Conservation (phyloP, 495 filamentous ascomycete species). For the Lepidopterella palustris region DNA sequence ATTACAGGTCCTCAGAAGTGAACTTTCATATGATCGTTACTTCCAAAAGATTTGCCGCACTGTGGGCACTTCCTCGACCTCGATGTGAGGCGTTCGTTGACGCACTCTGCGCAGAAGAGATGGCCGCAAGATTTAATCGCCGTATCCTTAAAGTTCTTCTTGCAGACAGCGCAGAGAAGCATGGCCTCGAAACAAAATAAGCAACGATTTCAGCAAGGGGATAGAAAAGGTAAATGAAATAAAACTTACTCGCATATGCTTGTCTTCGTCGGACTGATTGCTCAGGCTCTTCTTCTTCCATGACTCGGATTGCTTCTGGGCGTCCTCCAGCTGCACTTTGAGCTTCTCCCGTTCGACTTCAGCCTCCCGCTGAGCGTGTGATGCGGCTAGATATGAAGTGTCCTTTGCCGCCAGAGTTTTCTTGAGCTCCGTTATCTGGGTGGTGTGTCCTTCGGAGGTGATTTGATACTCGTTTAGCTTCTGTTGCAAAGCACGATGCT, state of each 20-base stretch:
- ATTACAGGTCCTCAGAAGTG: slow-evolving; percentile 14
- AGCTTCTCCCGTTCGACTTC: slow-evolving; percentile 70
- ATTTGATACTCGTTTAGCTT: slow-evolving; percentile 60
- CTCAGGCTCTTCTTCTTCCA: slow-evolving; percentile 76
- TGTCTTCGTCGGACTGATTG: slow-evolving; percentile 73
- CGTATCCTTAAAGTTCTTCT: slow-evolving; percentile 86
- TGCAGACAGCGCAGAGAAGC: slow-evolving; percentile 85
- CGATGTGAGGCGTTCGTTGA: slow-evolving; percentile 76
- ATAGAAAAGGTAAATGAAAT: no score
- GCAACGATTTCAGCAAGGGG: no score
- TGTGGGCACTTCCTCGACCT: slow-evolving; percentile 92
- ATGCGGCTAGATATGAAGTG: slow-evolving; percentile 44
- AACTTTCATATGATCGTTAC: slow-evolving; percentile 57
- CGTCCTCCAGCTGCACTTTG: slow-evolving; percentile 63
- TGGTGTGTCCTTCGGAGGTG: slow-evolving; percentile 62
- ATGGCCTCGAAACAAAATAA: slow-evolving; percentile 52
- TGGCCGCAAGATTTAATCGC: slow-evolving; percentile 92
- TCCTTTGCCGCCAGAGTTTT: slow-evolving; percentile 70
- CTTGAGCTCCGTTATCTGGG: slow-evolving; percentile 69
- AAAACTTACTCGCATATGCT: slow-evolving; percentile 69
- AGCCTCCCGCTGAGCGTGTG: slow-evolving; percentile 57
- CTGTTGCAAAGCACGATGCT: slow-evolving; percentile 66
- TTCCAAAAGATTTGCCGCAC: slow-evolving; percentile 83
- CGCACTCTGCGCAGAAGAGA: slow-evolving; percentile 84
- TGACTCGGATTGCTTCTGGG: slow-evolving; percentile 68